Evolutionary conservation across 2,329 filamentous ascomycete genomes (phyloP), one percentile per base, ranked within the genome.

Genomic region (Aspergillus thermomutatus): DNA sequence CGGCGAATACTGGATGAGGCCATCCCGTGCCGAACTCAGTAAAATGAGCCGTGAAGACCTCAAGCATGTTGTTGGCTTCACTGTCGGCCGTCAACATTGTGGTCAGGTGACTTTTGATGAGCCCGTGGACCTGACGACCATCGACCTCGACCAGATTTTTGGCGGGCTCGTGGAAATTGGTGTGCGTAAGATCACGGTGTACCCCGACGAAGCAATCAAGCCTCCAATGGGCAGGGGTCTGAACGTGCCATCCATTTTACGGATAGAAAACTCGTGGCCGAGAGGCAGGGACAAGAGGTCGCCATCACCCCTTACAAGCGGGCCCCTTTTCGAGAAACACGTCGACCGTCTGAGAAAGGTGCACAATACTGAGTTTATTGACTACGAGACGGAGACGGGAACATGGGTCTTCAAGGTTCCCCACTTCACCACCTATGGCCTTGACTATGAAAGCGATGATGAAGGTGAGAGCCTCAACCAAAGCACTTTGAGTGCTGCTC

Each of bases 381-480:
- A 82, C 66, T 99, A 97, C 73, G 84, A 95, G 61, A 80, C 82
- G 56, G 82, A 90, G 1, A 92, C 87, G 52, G 94, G 93, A 52
- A 83, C 90, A 49, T 99, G 95, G 95, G 84, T 85, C 14, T 99
- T 99, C 78, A 86, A 81, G 9, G 94, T 99, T n/a, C 87, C 93
- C 68, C 94, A 99, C 74, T 99, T 95, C 73, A 97, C 93, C 1
- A 96, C 92, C 1, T 99, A 99, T 70, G 92, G 90, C 43, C 82
- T 97, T 53, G 89, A 93, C 61, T 91, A 90, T 52, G 90, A 92
- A 47, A 88, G 91, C 27, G 87, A 90, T 51, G 86, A 84, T 7
- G 82, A 87, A 65, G 79, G 81, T 59, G 75, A 79, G 75, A 69
- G 72, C 77, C 68, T 77, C 77, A 75, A 76, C 56, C 77, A 80